These are phyloP conservation scores for Penicillium corylophilum DNA, from an alignment of 2,329 filamentous ascomycete species.

Conservation along the genomic window DNA sequence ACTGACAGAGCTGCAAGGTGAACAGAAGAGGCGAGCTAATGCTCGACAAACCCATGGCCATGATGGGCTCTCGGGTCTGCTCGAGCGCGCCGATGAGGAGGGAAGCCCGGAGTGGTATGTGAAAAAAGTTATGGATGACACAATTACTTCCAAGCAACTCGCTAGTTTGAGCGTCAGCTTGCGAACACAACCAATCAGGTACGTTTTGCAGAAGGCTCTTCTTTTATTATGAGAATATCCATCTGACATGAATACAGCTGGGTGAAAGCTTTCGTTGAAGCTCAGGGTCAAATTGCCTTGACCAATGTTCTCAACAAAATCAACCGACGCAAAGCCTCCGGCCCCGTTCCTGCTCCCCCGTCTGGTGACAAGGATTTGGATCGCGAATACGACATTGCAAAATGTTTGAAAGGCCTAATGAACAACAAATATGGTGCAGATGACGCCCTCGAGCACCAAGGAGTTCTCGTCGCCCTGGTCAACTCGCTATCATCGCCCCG, in stretches of 20 bases:
- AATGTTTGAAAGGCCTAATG: constrained; percentile 95
- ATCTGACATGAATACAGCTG: constrained; percentile 54
- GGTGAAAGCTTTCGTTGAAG: constrained; percentile 96
- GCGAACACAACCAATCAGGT: constrained; percentile 87
- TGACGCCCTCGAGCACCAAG: constrained; percentile 85
- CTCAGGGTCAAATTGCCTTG: constrained; percentile 92
- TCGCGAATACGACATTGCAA: constrained; percentile 93
- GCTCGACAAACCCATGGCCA: constrained; percentile 67
- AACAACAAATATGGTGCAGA: constrained; percentile 99
- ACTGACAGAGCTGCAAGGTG: constrained; percentile 87
- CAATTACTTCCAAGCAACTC: constrained; percentile 84
- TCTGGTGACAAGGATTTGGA: constrained; percentile 77
- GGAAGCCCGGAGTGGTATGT: constrained; percentile 98
- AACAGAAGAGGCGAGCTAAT: constrained; percentile 81
- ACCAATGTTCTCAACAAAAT: constrained; percentile 92
- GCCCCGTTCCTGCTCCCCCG: constrained; percentile 63
- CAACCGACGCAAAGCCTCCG: constrained; percentile 78
- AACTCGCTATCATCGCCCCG: constrained; percentile 85
- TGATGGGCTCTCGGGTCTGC: constrained; percentile 63
- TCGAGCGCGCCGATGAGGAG: constrained; percentile 84
- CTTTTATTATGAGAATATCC: not conserved
- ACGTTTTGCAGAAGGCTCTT: constrained; percentile 12
- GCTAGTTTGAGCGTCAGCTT: constrained; percentile 92
- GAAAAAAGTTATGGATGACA: constrained; percentile 93
- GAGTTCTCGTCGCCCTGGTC: constrained; percentile 83